phyloP scores from a whole-genome alignment of 768 basidiomycete genomes.

The Amanita jacksonii region DNA sequence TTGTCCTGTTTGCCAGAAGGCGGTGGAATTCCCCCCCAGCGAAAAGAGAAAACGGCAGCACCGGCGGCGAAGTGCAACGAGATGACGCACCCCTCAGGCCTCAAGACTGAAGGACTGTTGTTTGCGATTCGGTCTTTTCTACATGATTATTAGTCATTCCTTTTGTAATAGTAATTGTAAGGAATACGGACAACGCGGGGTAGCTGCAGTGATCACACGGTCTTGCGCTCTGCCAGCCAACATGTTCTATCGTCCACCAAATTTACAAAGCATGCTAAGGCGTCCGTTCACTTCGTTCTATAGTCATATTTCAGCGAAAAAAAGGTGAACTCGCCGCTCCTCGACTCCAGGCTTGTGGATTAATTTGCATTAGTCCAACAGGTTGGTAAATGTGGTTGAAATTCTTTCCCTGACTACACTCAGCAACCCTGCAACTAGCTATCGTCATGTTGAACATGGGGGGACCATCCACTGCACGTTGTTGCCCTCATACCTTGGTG shows the following conservation, averaged over 20 bases:
- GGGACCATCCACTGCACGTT: conserved; percentile 79
- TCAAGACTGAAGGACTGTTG: too few species aligned
- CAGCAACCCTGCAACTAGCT: conserved; percentile 30
- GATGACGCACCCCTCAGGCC: neutral
- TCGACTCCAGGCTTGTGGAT: neutral
- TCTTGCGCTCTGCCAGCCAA: neutral
- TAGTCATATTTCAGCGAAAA: conserved; percentile 24
- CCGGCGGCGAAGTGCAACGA: neutral
- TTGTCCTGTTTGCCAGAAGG: conserved; percentile 79
- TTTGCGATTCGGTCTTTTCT: too few species aligned
- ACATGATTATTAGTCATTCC: too few species aligned
- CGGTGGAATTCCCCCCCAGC: conserved; percentile 43
- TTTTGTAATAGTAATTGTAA: too few species aligned
- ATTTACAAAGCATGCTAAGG: neutral
- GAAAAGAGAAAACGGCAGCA: conserved; percentile 22
- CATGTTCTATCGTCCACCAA: neutral
- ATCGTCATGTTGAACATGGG: conserved; percentile 99
- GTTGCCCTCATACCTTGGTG: conserved; percentile 4
- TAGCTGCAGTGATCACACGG: neutral
- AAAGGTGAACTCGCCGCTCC: conserved; percentile 16
- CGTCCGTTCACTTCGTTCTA: conserved; percentile 31
- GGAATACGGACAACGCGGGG: too few species aligned
- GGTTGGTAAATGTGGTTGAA: conserved; percentile 26
- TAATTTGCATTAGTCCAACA: conserved; percentile 40
- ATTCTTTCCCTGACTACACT: neutral